Evolutionary conservation across 371 early-diverging fungal species (phyloP), one percentile per base, ranked within the genome.

Genomic region (Mucor lusitanicus): DNA sequence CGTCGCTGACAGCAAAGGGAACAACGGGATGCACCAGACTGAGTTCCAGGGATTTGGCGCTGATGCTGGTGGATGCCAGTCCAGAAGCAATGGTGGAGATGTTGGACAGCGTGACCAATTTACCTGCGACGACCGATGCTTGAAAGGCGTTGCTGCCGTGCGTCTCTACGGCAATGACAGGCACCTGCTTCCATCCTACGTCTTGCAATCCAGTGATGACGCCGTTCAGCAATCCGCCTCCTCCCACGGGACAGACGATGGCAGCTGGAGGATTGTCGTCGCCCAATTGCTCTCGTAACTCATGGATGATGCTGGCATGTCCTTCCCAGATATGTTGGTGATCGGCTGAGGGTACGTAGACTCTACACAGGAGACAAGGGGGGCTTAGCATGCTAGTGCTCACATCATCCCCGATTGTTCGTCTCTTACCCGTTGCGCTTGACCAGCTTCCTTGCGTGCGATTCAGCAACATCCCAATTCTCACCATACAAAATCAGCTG

Each of bases 121-220:
- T 81, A 13, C 87, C 92, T 19, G 83, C 82, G 30, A 88, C 80
- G 13, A 90, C 86, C 1, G 90, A 79, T 21, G 86, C 83, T 55
- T 90, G 90, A 63, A 92, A 90, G 6, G 88, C 85, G 68, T 88
- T 88, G 57, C 89, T 88, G 30, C 91, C 91, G 73, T 88, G 87
- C 0, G 92, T 92, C 61, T 92, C 92, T 6, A 89, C 89, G 1
- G 92, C 90, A 70, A 92, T 85, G 7, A 90, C 80, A 15, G 90
- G 90, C 0, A 89, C 90, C 58, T 81, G 68, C 50, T 81, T 79
- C 91, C 91, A 90, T 6, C 79, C 85, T 17, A 80, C 76, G 35
- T 77, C 84, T 48, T 87, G 85, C 23, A 89, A 69, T 0, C 92
- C 92, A 21, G 79, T 79, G 39, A 90, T 83, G 9, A 90, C 71